These are phyloP conservation scores for Plantago elongata DNA, from an alignment of 257 asterid species.

Conservation along the genomic window DNA sequence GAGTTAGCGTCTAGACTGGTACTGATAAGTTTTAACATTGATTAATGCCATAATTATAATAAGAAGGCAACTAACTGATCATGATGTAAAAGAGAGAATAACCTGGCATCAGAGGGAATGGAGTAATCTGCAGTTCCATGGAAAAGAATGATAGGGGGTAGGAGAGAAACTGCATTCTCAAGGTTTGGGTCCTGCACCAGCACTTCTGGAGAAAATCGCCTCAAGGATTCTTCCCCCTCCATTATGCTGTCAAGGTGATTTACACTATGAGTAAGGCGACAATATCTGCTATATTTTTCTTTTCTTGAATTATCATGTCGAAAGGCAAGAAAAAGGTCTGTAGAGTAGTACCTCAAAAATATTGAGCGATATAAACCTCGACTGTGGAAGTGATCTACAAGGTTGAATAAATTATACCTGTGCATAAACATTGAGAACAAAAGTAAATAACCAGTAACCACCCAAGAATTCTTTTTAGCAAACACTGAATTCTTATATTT, in stretches of 20 bases:
- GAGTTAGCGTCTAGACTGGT: background rate
- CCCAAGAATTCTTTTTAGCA: background rate
- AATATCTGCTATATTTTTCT: background rate
- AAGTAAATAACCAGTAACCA: background rate
- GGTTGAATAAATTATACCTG: conserved; percentile 74
- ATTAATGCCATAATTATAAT: background rate
- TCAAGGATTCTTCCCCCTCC: conserved; percentile 90
- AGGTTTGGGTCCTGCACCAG: conserved; percentile 55
- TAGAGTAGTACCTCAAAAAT: conserved; percentile 50
- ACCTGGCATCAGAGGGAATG: conserved; percentile 86
- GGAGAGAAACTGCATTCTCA: conserved; percentile 54
- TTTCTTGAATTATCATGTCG: too few species aligned
- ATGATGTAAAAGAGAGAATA: conserved; percentile 1
- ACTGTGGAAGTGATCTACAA: conserved; percentile 70
- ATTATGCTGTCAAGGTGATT: conserved; percentile 54
- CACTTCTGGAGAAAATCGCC: conserved; percentile 74
- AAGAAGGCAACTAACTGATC: background rate
- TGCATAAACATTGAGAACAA: conserved; percentile 19
- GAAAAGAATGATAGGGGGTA: conserved; percentile 80
- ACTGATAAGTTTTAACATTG: background rate
- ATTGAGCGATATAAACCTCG: conserved; percentile 83
- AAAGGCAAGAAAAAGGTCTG: conserved; percentile 6
- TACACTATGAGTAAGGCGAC: conserved; percentile 1
- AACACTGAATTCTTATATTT: background rate
- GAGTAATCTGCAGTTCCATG: conserved; percentile 96